Conservation (phyloP, 257 asterid genomes). For the Forsythia suspensa region DNA sequence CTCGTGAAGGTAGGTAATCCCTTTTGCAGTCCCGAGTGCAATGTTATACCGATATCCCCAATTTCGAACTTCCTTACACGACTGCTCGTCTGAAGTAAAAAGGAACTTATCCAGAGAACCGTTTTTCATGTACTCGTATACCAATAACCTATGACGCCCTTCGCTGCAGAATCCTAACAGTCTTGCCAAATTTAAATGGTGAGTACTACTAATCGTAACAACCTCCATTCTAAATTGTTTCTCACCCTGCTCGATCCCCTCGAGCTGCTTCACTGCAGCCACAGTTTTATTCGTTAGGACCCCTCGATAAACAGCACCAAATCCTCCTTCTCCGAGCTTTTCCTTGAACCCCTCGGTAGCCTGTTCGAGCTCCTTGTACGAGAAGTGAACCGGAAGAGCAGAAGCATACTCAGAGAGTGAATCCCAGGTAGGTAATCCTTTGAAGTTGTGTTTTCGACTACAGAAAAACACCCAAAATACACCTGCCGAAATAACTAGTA, state of each 20-base stretch:
- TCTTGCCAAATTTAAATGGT: conserved; percentile 53
- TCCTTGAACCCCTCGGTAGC: conserved; percentile 35
- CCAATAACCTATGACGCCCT: conserved; percentile 43
- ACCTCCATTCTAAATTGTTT: conserved; percentile 60
- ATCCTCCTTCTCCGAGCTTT: conserved; percentile 45
- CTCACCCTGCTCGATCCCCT: conserved; percentile 44
- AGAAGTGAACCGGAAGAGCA: conserved; percentile 64
- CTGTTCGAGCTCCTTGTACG: conserved; percentile 36
- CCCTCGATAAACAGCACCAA: conserved; percentile 44
- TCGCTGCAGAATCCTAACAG: conserved; percentile 49
- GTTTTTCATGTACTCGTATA: conserved; percentile 51
- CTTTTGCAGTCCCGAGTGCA: conserved; percentile 47
- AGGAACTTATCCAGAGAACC: conserved; percentile 46
- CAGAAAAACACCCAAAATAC: conserved; percentile 43
- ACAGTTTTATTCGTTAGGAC: conserved; percentile 28
- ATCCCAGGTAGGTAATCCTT: conserved; percentile 45
- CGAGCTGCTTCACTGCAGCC: conserved; percentile 50
- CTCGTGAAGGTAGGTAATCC: conserved; percentile 50
- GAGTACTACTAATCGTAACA: conserved; percentile 46
- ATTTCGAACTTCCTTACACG: conserved; percentile 14
- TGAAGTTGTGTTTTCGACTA: conserved; percentile 42
- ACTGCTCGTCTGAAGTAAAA: conserved; percentile 2
- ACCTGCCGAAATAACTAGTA: conserved; percentile 34
- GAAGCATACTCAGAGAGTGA: conserved; percentile 75
- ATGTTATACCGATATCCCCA: conserved; percentile 41